Conservation (phyloP, 73 alveolate species). For the Symbiodinium pilosum region DNA sequence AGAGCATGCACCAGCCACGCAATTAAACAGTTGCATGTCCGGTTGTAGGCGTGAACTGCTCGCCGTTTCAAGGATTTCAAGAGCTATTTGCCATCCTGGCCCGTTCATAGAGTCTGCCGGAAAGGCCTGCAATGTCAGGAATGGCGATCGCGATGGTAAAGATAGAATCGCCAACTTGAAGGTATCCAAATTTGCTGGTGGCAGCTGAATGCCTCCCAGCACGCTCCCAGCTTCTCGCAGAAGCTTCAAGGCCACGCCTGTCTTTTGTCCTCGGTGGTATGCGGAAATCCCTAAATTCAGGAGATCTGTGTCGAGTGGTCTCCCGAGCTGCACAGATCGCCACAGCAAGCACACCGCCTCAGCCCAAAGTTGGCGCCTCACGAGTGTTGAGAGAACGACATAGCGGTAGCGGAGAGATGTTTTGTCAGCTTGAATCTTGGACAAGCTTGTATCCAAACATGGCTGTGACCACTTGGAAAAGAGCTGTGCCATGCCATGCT, state of each 20-base stretch:
- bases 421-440: background rate
- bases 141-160: background rate
- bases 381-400: background rate
- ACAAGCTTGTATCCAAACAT: background rate
- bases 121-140: background rate
- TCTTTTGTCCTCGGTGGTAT: background rate
- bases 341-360: background rate
- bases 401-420: background rate
- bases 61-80: background rate
- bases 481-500: background rate
- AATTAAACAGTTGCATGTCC: background rate
- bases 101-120: too few species aligned
- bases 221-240: background rate
- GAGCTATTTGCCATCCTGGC: background rate
- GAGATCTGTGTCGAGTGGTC: background rate
- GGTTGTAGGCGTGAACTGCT: background rate
- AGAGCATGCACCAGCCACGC: background rate
- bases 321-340: background rate
- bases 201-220: background rate
- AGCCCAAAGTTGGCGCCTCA: background rate
- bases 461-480: background rate
- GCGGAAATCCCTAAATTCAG: background rate
- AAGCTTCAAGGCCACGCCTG: background rate
- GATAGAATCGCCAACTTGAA: background rate
- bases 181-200: background rate